These are phyloP conservation scores for Cyclostephanos tholiformis DNA, from an alignment of 108 stramenopile genomes.

Conservation along the genomic window DNA sequence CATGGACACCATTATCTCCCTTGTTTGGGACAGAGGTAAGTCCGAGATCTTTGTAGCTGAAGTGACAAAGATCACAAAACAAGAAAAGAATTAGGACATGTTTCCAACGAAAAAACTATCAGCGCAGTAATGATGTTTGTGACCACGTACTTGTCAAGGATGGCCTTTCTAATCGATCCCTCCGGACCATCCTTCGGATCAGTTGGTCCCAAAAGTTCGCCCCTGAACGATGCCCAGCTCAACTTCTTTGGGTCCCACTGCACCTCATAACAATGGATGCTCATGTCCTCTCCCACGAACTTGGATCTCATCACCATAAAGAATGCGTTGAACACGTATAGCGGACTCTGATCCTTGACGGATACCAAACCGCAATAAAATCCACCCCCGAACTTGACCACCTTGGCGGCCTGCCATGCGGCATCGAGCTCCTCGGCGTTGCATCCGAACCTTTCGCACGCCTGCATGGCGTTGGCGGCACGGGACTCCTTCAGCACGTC, in stretches of 20 bases:
- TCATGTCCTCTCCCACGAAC: conserved; percentile 75
- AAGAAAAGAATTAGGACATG: neutral
- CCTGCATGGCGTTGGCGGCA: conserved; percentile 90
- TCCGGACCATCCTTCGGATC: conserved; percentile 82
- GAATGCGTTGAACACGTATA: conserved; percentile 96
- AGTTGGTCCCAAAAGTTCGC: conserved; percentile 83
- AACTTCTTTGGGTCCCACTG: conserved; percentile 83
- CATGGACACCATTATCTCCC: conserved; percentile 95
- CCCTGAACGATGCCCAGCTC: conserved; percentile 86
- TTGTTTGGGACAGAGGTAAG: conserved; percentile 75
- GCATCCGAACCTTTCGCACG: conserved; percentile 81
- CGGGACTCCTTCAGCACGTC: conserved; percentile 75
- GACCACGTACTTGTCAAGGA: conserved; percentile 60
- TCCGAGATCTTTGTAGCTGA: conserved; percentile 69
- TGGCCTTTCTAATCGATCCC: conserved; percentile 77
- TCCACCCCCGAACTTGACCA: conserved; percentile 94
- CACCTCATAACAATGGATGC: conserved; percentile 89
- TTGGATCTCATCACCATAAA: conserved; percentile 90
- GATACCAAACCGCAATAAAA: conserved; percentile 88
- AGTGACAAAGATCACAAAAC: neutral
- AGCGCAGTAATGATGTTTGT: neutral
- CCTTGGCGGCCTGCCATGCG: conserved; percentile 75
- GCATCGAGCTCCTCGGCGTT: conserved; percentile 73
- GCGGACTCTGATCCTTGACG: conserved; percentile 48
- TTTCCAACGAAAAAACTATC: neutral